Base-by-base conservation (phyloP, 306 rosid genomes). In the Begonia peltatifolia region DNA sequence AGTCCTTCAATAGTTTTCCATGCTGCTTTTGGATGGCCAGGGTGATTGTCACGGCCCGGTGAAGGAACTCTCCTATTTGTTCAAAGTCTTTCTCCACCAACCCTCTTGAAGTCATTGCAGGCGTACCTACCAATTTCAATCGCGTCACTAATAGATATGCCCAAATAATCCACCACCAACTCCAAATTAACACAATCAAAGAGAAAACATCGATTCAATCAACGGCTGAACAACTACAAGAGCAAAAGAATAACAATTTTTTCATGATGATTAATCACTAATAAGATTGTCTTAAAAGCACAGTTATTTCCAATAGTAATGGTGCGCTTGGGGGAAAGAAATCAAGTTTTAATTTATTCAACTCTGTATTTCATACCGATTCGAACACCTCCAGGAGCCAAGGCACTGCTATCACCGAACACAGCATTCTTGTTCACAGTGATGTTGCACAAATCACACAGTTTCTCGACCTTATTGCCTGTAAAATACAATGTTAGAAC, bases 391-490 rank as follows among this genome's bases (percentile, higher is more conserved):
- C 97, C 97, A 6, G 97, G 97, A 49, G 97, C 89, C 87, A 88
- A 70, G 63, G 97, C 97, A 66, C 97, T 88, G 81, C 97, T 84
- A 58, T 88, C 97, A 36, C 96, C 96, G 51, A 84, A 87, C 66
- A 87, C 96, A 10, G 96, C 96, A 54, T 87, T 87, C 72, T 87
- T 87, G 79, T 87, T 87, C n/a, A 87, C 96, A 8, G 96, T 87
- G 50, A 87, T 87, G 78, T 74, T 81, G 60, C 87, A 79, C 14
- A 87, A 76, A 50, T 87, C 96, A 63, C 96, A 87, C 9, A 87
- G 92, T 74, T 87, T 87, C 79, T 87, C 96, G n/a, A 87, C 96
- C 92, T 87, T 87, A 56, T 87, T 87, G 68, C 96, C 96, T 87
- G 75, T 65, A 68, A 55, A 22, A 63, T 35, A 61, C 18, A 74